Evolutionary conservation across 768 basidiomycete species (phyloP).

Genomic region (Mycena amicta): DNA sequence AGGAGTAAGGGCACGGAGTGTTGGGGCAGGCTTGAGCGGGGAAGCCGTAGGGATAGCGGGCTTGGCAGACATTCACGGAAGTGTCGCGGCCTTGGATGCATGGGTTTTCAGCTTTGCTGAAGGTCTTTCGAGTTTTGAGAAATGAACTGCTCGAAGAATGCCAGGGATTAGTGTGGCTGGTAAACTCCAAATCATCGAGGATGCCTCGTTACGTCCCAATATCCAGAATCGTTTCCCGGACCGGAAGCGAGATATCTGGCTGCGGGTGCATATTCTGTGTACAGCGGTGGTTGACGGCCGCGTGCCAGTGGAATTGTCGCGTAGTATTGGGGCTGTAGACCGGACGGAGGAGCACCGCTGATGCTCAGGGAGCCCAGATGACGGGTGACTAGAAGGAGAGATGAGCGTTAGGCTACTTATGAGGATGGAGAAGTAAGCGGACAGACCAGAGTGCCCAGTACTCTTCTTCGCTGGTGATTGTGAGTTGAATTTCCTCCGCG

Average conservation of each 20-base stretch:
- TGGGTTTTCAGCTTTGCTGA: background rate
- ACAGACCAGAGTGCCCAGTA: too few relatives aligned
- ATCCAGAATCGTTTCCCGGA: constrained; percentile 48
- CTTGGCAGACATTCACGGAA: constrained; percentile 22
- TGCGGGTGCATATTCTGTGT: constrained; percentile 70
- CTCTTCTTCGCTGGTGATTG: too few relatives aligned
- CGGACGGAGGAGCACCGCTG: constrained; percentile 62
- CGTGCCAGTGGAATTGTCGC: constrained; percentile 37
- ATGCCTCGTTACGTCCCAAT: constrained; percentile 73
- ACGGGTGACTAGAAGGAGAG: constrained; percentile 65
- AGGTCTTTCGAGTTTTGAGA: constrained; percentile 54
- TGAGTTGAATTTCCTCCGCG: too few relatives aligned
- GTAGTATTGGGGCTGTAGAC: constrained; percentile 60
- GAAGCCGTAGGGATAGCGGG: constrained; percentile 29
- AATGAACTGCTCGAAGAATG: constrained; percentile 71
- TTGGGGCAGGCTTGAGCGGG: constrained; percentile 7
- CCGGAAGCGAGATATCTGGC: constrained; percentile 57
- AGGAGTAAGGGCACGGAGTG: constrained; percentile 29
- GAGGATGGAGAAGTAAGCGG: too few relatives aligned
- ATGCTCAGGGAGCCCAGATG: constrained; percentile 65
- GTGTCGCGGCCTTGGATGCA: background rate
- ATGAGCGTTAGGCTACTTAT: too few relatives aligned
- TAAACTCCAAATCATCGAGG: constrained; percentile 57
- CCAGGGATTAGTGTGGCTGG: constrained; percentile 57
- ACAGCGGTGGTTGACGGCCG: constrained; percentile 54